These are phyloP conservation scores for Lecanicillium sp. DNA, from an alignment of 2,329 filamentous ascomycete species.

Conservation along the genomic window DNA sequence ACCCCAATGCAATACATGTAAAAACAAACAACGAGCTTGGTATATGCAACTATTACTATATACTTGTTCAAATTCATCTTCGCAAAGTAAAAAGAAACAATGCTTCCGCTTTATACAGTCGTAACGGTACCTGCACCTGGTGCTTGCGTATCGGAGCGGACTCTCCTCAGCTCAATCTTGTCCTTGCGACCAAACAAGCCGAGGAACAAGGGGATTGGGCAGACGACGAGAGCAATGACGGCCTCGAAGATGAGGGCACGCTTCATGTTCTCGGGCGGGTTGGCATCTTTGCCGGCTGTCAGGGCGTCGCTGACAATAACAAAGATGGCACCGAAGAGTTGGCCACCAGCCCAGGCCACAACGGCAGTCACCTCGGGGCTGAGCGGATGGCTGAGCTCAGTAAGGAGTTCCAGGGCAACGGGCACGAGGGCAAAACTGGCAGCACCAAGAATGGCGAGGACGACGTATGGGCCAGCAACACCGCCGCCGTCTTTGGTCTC, in stretches of 20 bases:
- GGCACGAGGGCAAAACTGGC: slow-evolving; percentile 75
- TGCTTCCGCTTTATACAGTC: too few species aligned
- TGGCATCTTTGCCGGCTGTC: slow-evolving; percentile 40
- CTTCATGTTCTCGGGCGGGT: slow-evolving; percentile 65
- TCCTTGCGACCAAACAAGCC: slow-evolving; percentile 60
- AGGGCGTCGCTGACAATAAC: slow-evolving; percentile 77
- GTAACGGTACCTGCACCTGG: too few species aligned
- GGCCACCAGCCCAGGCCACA: slow-evolving; percentile 78
- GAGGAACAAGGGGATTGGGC: slow-evolving; percentile 61
- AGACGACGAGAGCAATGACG: slow-evolving; percentile 55
- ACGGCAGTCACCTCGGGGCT: slow-evolving; percentile 79
- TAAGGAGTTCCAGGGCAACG: slow-evolving; percentile 76
- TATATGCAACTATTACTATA: too few species aligned
- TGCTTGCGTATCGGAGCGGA: slow-evolving; percentile 30
- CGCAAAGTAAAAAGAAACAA: too few species aligned
- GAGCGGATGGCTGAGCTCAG: slow-evolving; percentile 80
- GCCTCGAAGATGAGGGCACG: slow-evolving; percentile 72
- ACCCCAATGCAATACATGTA: too few species aligned
- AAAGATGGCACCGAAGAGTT: slow-evolving; percentile 78
- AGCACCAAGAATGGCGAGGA: slow-evolving; percentile 71
- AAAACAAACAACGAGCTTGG: too few species aligned
- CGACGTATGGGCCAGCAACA: slow-evolving; percentile 63
- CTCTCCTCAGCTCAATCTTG: slow-evolving; percentile 41
- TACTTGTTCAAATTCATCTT: too few species aligned
- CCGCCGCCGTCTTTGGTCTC: slow-evolving; percentile 37